Conservation (phyloP, 2,329 filamentous ascomycete genomes). For the Colletotrichum coccodes region DNA sequence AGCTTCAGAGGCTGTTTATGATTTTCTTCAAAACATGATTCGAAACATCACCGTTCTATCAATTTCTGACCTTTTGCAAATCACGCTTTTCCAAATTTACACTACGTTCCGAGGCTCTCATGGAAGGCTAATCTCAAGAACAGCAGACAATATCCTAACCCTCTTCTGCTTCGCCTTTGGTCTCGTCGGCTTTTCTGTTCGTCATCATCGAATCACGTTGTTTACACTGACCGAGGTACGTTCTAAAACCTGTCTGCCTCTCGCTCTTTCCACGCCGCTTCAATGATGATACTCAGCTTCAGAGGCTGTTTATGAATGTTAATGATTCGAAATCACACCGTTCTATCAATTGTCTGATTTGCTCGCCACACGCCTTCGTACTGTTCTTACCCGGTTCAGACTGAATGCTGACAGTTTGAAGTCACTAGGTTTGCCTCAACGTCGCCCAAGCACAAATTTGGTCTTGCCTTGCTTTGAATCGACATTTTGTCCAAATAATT, state of each 20-base stretch:
- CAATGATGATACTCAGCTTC: conserved; percentile 50
- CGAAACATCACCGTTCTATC: conserved; percentile 46
- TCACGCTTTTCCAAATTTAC: background rate
- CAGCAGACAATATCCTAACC: too few species aligned
- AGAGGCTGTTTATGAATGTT: conserved; percentile 59
- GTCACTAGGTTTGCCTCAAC: background rate
- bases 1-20: conserved; percentile 61
- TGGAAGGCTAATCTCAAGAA: background rate
- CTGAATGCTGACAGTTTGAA: background rate
- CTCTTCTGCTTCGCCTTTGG: too few species aligned
- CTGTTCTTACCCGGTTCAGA: background rate
- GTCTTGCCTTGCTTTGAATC: background rate
- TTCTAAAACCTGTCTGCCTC: background rate
- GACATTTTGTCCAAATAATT: background rate
- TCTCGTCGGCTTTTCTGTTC: too few species aligned
- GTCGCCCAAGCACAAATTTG: background rate
- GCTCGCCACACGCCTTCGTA: background rate
- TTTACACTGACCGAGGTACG: background rate
- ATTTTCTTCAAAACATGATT: conserved; percentile 46
- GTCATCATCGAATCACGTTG: too few species aligned
- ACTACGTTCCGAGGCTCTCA: too few species aligned
- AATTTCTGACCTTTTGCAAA: conserved; percentile 23
- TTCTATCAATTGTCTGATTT: conserved; percentile 36
- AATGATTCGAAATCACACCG: conserved; percentile 49
- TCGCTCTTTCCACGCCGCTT: background rate